Evolutionary conservation across 495 filamentous ascomycete genomes (phyloP).

Genomic region (Tuber calosporum): DNA sequence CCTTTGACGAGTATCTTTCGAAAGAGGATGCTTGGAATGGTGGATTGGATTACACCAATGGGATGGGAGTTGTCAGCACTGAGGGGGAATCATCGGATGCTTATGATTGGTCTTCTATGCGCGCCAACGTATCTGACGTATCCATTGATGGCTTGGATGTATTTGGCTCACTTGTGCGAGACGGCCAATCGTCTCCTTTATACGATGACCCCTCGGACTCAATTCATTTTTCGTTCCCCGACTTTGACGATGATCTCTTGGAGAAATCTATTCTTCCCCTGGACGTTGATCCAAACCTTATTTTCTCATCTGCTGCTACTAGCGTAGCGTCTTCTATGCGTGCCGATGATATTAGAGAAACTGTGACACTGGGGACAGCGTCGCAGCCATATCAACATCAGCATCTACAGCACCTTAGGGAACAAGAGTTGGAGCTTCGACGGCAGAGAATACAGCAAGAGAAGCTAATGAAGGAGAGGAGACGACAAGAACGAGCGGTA

Average conservation of each 20-base stretch:
- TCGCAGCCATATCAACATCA: conserved; percentile 40
- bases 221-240: conserved; percentile 36
- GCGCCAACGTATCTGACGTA: conserved; percentile 33
- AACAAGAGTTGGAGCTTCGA: conserved; percentile 38
- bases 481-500: conserved; percentile 24
- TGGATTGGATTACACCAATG: conserved; percentile 31
- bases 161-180: conserved; percentile 8
- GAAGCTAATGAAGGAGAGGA: conserved; percentile 22
- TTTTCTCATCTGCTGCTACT: conserved; percentile 37
- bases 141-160: conserved; percentile 6
- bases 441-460: conserved; percentile 30
- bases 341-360: conserved; percentile 12
- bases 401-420: conserved; percentile 39
- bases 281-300: conserved; percentile 35
- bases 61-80: conserved; percentile 25
- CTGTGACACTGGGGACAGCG: conserved; percentile 9
- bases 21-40: conserved; percentile 20
- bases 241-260: conserved; percentile 30
- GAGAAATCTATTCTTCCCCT: conserved; percentile 24
- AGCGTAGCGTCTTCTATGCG: conserved; percentile 40
- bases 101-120: conserved; percentile 38
- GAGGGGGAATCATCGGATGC: conserved; percentile 31
- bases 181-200: conserved; percentile 29
- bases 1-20: conserved; percentile 2
- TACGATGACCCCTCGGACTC: conserved; percentile 36